Conservation (phyloP, 495 filamentous ascomycete genomes). For the Annulohypoxylon moriforme region DNA sequence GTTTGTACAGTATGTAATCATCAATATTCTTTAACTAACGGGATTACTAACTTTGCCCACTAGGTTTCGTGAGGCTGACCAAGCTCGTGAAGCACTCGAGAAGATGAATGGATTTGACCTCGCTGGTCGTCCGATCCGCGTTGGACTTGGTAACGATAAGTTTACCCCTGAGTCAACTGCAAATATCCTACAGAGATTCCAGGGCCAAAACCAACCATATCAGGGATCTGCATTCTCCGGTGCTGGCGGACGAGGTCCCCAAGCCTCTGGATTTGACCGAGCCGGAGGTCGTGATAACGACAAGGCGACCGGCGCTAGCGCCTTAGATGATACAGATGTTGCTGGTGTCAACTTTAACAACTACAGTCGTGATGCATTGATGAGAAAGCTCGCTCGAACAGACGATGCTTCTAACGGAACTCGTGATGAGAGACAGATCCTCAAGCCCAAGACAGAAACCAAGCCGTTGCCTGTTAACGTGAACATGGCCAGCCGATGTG, state of each 20-base stretch:
- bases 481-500: conserved; percentile 93
- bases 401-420: conserved; percentile 78
- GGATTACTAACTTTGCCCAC: conserved; percentile 47
- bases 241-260: conserved; percentile 86
- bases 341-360: conserved; percentile 99
- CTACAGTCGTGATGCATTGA: conserved; percentile 95
- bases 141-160: conserved; percentile 99
- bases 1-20: conserved; percentile 90
- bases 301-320: conserved; percentile 92
- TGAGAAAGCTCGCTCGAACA: conserved; percentile 96
- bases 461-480: conserved; percentile 87
- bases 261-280: conserved; percentile 92
- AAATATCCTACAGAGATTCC: conserved; percentile 88
- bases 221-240: conserved; percentile 97
- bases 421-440: conserved; percentile 74
- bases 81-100: conserved; percentile 93
- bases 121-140: conserved; percentile 95
- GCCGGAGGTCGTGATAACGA: conserved; percentile 91
- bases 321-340: conserved; percentile 97
- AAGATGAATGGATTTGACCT: conserved; percentile 99
- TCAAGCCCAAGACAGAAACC: conserved; percentile 82
- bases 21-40: background rate
- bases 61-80: conserved; percentile 91
- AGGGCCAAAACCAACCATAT: conserved; percentile 81
- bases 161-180: conserved; percentile 98